Percentiles rank a stretch among this genome's conserved stretches.
Conservation (phyloP, 768 basidiomycete species). For the Suillus cothurnatus region DNA sequence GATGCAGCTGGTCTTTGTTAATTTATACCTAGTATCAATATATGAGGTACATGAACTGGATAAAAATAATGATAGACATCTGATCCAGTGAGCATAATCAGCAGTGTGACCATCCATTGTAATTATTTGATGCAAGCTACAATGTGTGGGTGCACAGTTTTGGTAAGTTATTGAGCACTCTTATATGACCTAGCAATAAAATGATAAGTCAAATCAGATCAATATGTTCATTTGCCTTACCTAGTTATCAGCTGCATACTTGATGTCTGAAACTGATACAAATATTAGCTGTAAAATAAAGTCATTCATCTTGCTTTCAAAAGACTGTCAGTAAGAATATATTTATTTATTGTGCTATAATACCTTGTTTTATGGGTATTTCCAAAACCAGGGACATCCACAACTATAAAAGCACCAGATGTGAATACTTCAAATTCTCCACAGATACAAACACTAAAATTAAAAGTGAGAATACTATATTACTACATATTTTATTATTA, state of each 20-base stretch:
- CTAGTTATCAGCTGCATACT: neutral
- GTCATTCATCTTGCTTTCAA: neutral
- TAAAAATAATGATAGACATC: neutral
- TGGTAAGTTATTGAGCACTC: neutral
- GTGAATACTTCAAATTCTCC: no score
- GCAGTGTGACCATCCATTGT: neutral
- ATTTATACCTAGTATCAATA: neutral
- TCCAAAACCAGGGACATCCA: no score
- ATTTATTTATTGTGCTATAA: no score
- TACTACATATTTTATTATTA: no score
- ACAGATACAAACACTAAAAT: no score
- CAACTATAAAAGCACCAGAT: no score
- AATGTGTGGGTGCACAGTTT: neutral
- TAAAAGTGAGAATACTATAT: no score
- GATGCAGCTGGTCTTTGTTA: neutral
- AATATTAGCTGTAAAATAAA: neutral
- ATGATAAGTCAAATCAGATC: neutral
- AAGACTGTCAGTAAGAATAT: no score
- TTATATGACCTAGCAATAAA: neutral
- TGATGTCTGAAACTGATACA: conserved; percentile 1
- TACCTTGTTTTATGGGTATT: no score
- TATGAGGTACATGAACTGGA: neutral
- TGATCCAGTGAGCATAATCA: neutral
- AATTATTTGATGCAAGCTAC: neutral
- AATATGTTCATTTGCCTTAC: neutral